Conservation (phyloP, 441 rosid genomes). For the Bruguiera hainesii region DNA sequence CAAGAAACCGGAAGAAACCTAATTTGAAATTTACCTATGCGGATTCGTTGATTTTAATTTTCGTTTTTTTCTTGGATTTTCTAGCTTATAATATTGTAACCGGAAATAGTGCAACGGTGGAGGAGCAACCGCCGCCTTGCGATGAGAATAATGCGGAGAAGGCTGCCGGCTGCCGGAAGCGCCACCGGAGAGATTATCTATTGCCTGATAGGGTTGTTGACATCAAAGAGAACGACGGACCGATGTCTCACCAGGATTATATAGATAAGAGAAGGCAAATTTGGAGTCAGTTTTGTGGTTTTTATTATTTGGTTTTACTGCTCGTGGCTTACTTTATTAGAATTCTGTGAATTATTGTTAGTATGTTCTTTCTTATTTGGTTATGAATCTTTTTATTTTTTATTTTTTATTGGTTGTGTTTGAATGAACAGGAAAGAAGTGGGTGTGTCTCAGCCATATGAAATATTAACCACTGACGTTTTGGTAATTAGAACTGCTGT, state of each 20-base stretch:
- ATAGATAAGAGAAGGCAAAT: constrained; percentile 44
- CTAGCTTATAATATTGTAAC: constrained; percentile 57
- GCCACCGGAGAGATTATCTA: constrained; percentile 25
- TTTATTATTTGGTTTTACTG: neutral
- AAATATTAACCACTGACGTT: constrained; percentile 40
- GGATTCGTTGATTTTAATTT: neutral
- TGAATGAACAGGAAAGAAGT: constrained; percentile 48
- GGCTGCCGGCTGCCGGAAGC: constrained; percentile 23
- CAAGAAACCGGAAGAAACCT: neutral
- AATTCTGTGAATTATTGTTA: no score
- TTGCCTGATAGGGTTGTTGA: constrained; percentile 17
- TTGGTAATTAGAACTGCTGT: constrained; percentile 37
- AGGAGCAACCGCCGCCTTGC: constrained; percentile 25
- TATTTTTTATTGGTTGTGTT: constrained; percentile 1
- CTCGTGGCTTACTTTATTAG: no score
- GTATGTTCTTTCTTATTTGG: neutral
- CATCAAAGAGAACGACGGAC: constrained; percentile 35
- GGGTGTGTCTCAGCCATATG: constrained; percentile 31
- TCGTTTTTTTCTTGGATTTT: neutral
- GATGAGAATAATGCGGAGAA: constrained; percentile 20
- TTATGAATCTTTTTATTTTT: neutral
- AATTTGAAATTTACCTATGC: neutral
- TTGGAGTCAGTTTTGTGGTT: neutral
- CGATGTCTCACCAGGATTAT: constrained; percentile 65
- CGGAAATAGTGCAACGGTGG: constrained; percentile 42